Conservation (phyloP, 192 early-diverging fungal genomes). For the Coemansia sp. region DNA sequence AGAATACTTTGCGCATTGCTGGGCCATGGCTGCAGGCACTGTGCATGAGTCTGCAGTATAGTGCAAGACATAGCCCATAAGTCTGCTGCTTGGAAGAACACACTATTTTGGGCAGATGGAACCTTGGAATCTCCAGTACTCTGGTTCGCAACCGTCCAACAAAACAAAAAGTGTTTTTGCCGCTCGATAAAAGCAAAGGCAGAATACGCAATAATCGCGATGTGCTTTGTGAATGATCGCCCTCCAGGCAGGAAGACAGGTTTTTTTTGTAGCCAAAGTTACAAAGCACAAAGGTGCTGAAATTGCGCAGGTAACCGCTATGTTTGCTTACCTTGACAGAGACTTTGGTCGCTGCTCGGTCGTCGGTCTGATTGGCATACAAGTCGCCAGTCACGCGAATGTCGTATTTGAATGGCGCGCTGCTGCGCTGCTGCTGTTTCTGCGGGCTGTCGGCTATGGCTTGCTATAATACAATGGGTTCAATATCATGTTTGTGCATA, state of each 20-base stretch:
- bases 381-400: slow-evolving; percentile 54
- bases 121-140: not conserved
- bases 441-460: slow-evolving; percentile 6
- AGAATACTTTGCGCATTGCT: too few species aligned
- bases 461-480: slow-evolving; percentile 22
- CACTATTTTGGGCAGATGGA: slow-evolving; percentile 4
- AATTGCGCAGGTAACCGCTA: not conserved
- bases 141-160: too few species aligned
- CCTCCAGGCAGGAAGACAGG: not conserved
- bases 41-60: slow-evolving; percentile 26
- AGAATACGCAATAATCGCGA: slow-evolving; percentile 4
- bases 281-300: slow-evolving; percentile 34
- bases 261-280: not conserved
- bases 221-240: slow-evolving; percentile 6
- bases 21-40: too few species aligned
- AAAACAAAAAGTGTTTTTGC: too few species aligned
- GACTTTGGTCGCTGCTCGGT: slow-evolving; percentile 46
- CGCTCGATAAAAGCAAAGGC: not conserved
- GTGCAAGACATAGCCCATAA: slow-evolving; percentile 9
- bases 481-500: not conserved
- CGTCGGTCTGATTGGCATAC: slow-evolving; percentile 31
- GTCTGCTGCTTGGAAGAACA: not conserved
- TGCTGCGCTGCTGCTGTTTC: slow-evolving; percentile 10
- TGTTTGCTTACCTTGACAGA: slow-evolving; percentile 49
- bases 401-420: slow-evolving; percentile 52